Base-by-base conservation (phyloP, 805 yeast genomes). In the Priceomyces melissophilus region DNA sequence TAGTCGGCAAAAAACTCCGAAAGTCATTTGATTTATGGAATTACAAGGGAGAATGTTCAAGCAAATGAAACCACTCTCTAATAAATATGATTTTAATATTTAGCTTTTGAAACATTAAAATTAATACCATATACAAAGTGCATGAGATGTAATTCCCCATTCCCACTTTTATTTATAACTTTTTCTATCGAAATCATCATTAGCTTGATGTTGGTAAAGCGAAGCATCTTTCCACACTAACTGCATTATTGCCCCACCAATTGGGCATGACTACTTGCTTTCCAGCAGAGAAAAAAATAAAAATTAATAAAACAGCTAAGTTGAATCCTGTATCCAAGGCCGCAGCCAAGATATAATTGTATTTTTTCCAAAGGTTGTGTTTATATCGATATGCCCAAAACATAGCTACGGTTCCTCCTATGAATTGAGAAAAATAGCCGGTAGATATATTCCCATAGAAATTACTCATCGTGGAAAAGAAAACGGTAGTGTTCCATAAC, bases 311-410 rank as follows among this genome's bases (percentile, higher is more conserved):
- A 32, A 67, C 58, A 2, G 76, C 59, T 32, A 75, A 49, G 44
- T 73, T 74, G 53, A 65, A 72, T 3, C 78, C 79, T 0, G 78
- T 71, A 44, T 74, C 79, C 45, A 71, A 63, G 0, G 78, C 78
- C 2, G 79, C 79, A 1, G 79, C 79, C 17, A 72, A 48, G 10
- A 73, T 65, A 50, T 73, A 75, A 40, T 75, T 74, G 50, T 63
- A 75, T 42, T 53, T 60, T 47, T 63, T 66, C 69, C 78, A 75
- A 16, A 64, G 35, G 2, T 47, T 43, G 41, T 67, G 69, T 32
- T 55, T 63, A 47, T 67, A 71, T 25, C 65, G 59, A 48, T 49
- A 69, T 10, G 65, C 58, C 52, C 69, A 74, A 52, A 60, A 69
- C 77, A 73, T 74, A 14, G 77, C 65, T 35, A 65, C 56, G 0